These are phyloP conservation scores for Magnusiomyces suaveolens DNA, from an alignment of 1,139 yeast genomes.

Conservation along the genomic window DNA sequence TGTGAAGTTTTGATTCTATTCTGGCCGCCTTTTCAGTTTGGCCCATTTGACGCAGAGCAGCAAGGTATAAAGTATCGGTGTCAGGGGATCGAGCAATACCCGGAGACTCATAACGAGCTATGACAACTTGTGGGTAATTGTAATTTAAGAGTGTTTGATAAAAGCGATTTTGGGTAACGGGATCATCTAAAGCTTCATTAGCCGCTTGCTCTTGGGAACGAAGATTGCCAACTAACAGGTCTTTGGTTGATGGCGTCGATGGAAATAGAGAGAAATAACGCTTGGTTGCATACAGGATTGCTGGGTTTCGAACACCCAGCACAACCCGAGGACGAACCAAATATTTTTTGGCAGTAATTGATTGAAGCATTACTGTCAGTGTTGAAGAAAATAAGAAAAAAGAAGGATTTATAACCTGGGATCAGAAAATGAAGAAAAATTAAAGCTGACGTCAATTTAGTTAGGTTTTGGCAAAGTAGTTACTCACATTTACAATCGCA, in stretches of 20 bases:
- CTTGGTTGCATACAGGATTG: background rate
- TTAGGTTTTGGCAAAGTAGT: too few species aligned
- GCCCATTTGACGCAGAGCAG: constrained; percentile 72
- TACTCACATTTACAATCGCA: too few species aligned
- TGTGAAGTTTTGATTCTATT: constrained; percentile 21
- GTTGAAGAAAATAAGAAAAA: background rate
- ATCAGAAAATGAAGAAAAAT: background rate
- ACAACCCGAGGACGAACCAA: background rate
- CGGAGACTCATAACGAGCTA: constrained; percentile 82
- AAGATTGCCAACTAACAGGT: constrained; percentile 1
- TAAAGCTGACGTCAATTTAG: too few species aligned
- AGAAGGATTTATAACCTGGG: background rate
- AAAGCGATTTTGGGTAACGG: constrained; percentile 70
- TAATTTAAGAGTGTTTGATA: constrained; percentile 62
- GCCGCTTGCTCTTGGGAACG: constrained; percentile 56
- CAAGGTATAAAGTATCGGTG: constrained; percentile 65
- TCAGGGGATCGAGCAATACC: constrained; percentile 77
- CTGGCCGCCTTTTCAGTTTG: constrained; percentile 68
- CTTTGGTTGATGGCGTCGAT: constrained; percentile 1
- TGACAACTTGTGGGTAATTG: constrained; percentile 87
- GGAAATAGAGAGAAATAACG: constrained; percentile 3
- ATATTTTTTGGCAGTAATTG: background rate
- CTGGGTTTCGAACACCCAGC: background rate
- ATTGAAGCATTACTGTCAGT: background rate
- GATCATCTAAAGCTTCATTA: constrained; percentile 57